A percentile compares a stretch with the other conserved stretches of the same genome.
Conservation (phyloP, 1,284 basidiomycete species). For the Vanrija sp. region DNA sequence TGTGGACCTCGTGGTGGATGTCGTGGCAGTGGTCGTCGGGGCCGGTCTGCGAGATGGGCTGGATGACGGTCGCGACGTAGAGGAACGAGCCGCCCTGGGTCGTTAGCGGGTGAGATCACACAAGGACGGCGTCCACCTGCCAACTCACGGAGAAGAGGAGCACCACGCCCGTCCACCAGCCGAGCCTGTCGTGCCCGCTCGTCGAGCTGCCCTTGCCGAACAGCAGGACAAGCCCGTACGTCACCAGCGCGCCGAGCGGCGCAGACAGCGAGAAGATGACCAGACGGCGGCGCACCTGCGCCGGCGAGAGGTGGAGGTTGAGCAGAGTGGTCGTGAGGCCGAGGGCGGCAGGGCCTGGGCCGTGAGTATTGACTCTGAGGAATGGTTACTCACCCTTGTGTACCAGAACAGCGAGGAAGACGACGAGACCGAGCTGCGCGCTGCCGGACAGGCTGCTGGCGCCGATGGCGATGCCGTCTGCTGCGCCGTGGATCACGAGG, state of each 20-base stretch:
- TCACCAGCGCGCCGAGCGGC: constrained; percentile 67
- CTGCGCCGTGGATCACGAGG: constrained; percentile 75
- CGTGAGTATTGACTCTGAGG: neutral
- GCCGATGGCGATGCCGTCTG: constrained; percentile 86
- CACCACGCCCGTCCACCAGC: constrained; percentile 61
- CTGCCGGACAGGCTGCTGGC: constrained; percentile 53
- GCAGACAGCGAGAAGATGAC: constrained; percentile 75
- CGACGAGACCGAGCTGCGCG: constrained; percentile 62
- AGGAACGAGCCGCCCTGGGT: constrained; percentile 87
- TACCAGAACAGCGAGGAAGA: constrained; percentile 80
- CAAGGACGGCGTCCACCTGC: neutral
- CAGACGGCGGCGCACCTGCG: constrained; percentile 68
- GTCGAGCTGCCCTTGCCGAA: constrained; percentile 46
- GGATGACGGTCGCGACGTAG: constrained; percentile 87
- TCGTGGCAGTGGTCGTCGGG: constrained; percentile 20
- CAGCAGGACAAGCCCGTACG: constrained; percentile 62
- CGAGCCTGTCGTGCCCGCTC: constrained; percentile 24
- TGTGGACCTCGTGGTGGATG: constrained; percentile 30
- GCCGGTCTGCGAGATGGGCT: constrained; percentile 55
- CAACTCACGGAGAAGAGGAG: constrained; percentile 47
- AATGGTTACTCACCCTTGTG: constrained; percentile 67
- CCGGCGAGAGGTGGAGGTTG: constrained; percentile 63
- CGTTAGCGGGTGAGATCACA: neutral
- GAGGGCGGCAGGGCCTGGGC: constrained; percentile 73
- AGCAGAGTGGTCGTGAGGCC: constrained; percentile 76